Evolutionary conservation across 225 moss, liverwort and hornwort genomes (phyloP).

Genomic region (Polytrichum formosum): DNA sequence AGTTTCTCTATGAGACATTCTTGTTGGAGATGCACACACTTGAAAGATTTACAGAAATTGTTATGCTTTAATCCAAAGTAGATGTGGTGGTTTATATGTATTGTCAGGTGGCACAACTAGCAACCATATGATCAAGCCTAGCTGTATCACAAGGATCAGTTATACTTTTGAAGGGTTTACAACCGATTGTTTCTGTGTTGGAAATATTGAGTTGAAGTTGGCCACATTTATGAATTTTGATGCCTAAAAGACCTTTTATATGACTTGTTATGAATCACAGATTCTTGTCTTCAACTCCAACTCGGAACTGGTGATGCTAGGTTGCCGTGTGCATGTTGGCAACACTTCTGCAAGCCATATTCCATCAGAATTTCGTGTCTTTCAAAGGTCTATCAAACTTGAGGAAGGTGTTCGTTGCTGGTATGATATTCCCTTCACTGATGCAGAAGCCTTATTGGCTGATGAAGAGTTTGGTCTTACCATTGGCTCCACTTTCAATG

Average conservation of each 20-base stretch:
- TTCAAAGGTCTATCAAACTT: conserved; percentile 79
- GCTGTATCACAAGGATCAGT: too few relatives aligned
- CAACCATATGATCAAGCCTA: too few relatives aligned
- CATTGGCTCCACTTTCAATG: conserved; percentile 91
- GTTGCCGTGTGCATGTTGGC: conserved; percentile 97
- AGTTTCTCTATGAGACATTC: not conserved
- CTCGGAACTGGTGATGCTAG: conserved; percentile 95
- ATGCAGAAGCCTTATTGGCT: conserved; percentile 90
- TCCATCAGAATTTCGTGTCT: conserved; percentile 89
- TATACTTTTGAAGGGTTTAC: too few relatives aligned
- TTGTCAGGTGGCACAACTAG: too few relatives aligned
- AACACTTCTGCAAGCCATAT: conserved; percentile 99
- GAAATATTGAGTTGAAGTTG: too few relatives aligned
- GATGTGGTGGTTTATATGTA: too few relatives aligned
- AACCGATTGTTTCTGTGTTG: too few relatives aligned
- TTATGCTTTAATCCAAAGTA: too few relatives aligned
- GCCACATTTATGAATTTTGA: too few relatives aligned
- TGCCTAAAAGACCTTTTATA: not conserved
- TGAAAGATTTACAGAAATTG: not conserved
- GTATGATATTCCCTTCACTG: conserved; percentile 99
- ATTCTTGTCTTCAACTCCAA: conserved; percentile 87
- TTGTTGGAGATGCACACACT: not conserved
- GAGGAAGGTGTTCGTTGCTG: conserved; percentile 99
- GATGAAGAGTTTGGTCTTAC: conserved; percentile 88
- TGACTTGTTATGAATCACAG: conserved; percentile 39